phyloP scores from a whole-genome alignment of 148 eudicot species.

The Camellia granthamiana region DNA sequence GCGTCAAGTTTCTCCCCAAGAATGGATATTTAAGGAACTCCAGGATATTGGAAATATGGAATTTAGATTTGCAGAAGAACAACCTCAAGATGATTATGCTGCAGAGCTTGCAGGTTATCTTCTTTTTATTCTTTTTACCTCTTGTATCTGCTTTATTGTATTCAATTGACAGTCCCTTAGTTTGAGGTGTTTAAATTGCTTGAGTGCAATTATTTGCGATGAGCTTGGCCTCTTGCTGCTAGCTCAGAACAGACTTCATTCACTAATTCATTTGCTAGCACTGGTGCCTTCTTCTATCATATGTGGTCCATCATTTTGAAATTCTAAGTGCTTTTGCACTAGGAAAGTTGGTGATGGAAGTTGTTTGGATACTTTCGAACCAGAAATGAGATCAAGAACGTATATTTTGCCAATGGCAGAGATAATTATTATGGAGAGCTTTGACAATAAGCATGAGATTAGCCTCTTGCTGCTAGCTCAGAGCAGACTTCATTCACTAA shows the following conservation, averaged over 20 bases:
- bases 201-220: not conserved
- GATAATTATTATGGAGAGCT: not conserved
- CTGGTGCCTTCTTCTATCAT: not conserved
- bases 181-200: not conserved
- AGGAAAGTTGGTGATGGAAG: not conserved
- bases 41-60: slow-evolving; percentile 93
- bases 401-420: not conserved
- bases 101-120: slow-evolving; percentile 84
- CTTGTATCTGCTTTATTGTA: slow-evolving; percentile 6
- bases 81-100: slow-evolving; percentile 98
- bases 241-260: not conserved
- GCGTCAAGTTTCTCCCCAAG: slow-evolving; percentile 72
- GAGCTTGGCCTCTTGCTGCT: not conserved
- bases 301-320: not conserved
- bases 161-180: slow-evolving; percentile 3
- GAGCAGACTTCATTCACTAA: not conserved
- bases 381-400: not conserved
- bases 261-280: not conserved
- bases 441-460: not conserved
- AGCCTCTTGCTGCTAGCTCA: not conserved
- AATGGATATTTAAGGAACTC: slow-evolving; percentile 97
- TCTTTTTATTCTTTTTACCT: slow-evolving; percentile 5
- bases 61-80: slow-evolving; percentile 92
- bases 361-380: slow-evolving; percentile 5
- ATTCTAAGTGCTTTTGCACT: not conserved